A percentile compares a stretch with the other conserved stretches of the same genome.
These are phyloP conservation scores for Ogataea nitratoaversa DNA, from an alignment of 805 yeast species.

Conservation along the genomic window DNA sequence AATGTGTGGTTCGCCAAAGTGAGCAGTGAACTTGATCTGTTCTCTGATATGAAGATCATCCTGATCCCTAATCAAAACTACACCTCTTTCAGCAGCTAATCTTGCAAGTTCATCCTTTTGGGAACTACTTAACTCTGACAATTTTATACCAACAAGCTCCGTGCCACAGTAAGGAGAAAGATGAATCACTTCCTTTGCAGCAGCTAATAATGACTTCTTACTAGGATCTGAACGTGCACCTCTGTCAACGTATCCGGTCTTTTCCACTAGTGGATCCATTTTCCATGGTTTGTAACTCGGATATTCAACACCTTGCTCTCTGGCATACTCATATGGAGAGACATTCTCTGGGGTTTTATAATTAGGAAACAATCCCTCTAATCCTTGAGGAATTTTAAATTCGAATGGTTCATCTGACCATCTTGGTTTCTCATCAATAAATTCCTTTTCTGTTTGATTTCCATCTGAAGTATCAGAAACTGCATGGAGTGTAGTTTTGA, in stretches of 20 bases:
- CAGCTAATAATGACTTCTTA: conserved; percentile 36
- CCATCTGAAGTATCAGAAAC: no score
- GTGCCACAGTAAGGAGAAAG: conserved; percentile 50
- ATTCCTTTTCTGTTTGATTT: background rate
- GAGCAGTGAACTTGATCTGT: conserved; percentile 39
- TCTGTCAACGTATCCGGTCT: conserved; percentile 8
- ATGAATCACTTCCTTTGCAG: conserved; percentile 37
- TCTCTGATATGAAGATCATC: conserved; percentile 34
- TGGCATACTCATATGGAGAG: conserved; percentile 12
- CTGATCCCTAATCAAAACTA: conserved; percentile 44
- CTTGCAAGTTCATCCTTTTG: conserved; percentile 44
- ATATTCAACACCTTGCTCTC: conserved; percentile 12
- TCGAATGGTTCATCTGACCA: conserved; percentile 9
- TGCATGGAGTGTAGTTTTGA: no score
- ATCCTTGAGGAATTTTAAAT: conserved; percentile 8
- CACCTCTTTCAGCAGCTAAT: conserved; percentile 42
- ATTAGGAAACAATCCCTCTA: conserved; percentile 8
- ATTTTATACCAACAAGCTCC: conserved; percentile 46
- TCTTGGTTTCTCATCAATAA: conserved; percentile 3
- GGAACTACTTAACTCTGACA: conserved; percentile 35
- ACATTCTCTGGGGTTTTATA: conserved; percentile 12
- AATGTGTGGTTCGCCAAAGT: conserved; percentile 38
- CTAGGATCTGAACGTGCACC: conserved; percentile 21
- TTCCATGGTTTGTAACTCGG: conserved; percentile 15
- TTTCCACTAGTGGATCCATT: conserved; percentile 12